Percentiles rank a stretch among this genome's conserved stretches.
Evolutionary conservation across 345 rosid genomes (phyloP).

Genomic region (Cardamine resedifolia): DNA sequence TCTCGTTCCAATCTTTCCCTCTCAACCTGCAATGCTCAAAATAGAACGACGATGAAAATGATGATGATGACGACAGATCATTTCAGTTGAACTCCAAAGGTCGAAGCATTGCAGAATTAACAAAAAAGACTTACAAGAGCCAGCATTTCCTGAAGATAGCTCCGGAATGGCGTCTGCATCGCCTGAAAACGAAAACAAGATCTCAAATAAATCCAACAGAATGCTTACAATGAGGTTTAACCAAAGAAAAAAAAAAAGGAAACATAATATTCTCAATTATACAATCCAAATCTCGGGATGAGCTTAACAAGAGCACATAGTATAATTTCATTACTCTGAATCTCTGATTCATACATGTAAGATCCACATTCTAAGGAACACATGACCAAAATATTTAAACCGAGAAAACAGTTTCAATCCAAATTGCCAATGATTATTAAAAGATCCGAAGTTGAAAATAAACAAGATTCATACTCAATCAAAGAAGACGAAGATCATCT

Average conservation of each 20-base stretch:
- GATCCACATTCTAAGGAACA: too few relatives aligned
- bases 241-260: too few relatives aligned
- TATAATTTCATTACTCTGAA: too few relatives aligned
- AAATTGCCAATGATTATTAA: background rate
- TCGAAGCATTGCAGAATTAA: background rate
- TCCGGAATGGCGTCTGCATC: background rate
- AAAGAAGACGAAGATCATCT: too few relatives aligned
- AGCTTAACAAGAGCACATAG: too few relatives aligned
- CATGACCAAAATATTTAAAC: background rate
- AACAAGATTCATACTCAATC: too few relatives aligned
- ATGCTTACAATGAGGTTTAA: background rate
- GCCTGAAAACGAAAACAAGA: background rate
- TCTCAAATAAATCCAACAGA: background rate
- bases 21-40: constrained; percentile 8
- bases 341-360: too few relatives aligned
- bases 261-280: background rate
- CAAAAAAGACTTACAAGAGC: background rate
- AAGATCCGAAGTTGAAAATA: too few relatives aligned
- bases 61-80: background rate
- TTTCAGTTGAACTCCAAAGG: background rate
- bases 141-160: background rate
- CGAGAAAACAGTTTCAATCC: background rate
- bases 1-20: constrained; percentile 8
- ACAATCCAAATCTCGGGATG: background rate
- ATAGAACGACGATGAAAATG: background rate